Conservation (phyloP, 768 basidiomycete species). For the Boletus coccyginus region DNA sequence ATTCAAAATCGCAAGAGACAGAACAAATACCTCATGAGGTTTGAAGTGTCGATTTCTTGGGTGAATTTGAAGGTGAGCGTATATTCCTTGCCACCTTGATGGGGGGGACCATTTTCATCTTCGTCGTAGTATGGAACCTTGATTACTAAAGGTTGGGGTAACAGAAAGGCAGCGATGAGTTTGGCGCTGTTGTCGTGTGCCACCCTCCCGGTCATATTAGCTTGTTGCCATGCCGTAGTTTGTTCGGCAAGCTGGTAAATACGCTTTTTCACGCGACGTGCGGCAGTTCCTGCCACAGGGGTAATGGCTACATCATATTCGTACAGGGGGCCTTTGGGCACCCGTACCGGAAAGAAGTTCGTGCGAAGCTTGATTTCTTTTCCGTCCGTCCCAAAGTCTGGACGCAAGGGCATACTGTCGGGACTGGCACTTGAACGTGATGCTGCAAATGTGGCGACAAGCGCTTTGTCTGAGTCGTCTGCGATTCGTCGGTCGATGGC, state of each 20-base stretch:
- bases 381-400: constrained; percentile 45
- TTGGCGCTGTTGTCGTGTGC: constrained; percentile 50
- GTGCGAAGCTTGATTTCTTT: constrained; percentile 45
- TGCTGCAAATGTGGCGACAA: constrained; percentile 36
- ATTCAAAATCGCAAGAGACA: neutral
- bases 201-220: constrained; percentile 38
- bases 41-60: constrained; percentile 43
- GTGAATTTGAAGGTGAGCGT: constrained; percentile 42
- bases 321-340: constrained; percentile 45
- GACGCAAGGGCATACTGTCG: constrained; percentile 44
- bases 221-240: constrained; percentile 39
- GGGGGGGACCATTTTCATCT: constrained; percentile 36
- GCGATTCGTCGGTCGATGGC: constrained; percentile 53
- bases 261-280: constrained; percentile 41
- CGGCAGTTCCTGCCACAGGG: constrained; percentile 32
- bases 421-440: constrained; percentile 18
- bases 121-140: constrained; percentile 44
- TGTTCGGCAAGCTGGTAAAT: constrained; percentile 50
- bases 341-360: constrained; percentile 50
- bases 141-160: constrained; percentile 43
- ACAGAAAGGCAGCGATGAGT: constrained; percentile 39
- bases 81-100: constrained; percentile 39
- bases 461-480: constrained; percentile 41
- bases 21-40: constrained; percentile 37
- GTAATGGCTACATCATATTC: constrained; percentile 48